A percentile compares a stretch with the other conserved stretches of the same genome.
Evolutionary conservation across 2,329 filamentous ascomycete genomes (phyloP).

Genomic region (Fusarium sp.): DNA sequence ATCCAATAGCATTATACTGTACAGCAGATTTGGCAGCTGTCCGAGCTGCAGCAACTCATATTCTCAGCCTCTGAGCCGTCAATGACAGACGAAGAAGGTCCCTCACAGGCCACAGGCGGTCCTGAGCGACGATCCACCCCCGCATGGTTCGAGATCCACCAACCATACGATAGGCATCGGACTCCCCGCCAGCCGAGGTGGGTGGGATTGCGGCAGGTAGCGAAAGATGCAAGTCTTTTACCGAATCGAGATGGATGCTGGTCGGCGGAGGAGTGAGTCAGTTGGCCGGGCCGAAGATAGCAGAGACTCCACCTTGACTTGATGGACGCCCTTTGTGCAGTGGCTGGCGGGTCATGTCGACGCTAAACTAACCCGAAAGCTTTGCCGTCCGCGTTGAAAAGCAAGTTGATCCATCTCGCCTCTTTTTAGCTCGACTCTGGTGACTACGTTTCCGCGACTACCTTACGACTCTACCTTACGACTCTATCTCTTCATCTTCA

Average conservation of each 20-base stretch:
- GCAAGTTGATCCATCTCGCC: conserved; percentile 22
- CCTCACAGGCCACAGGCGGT: conserved; percentile 19
- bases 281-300: conserved; percentile 22
- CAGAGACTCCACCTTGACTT: conserved; percentile 31
- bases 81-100: background rate
- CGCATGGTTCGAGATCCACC: conserved; percentile 34
- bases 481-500: conserved; percentile 5
- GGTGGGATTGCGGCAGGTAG: background rate
- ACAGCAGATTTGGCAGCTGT: conserved; percentile 7
- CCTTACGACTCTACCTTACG: conserved; percentile 7
- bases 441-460: conserved; percentile 23
- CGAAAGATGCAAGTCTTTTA: conserved; percentile 8
- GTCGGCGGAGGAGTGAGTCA: conserved; percentile 23
- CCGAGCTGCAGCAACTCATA: background rate
- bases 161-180: conserved; percentile 6
- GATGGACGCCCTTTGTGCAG: conserved; percentile 8
- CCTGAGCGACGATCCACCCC: conserved; percentile 39
- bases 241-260: conserved; percentile 8
- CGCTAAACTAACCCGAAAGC: conserved; percentile 27
- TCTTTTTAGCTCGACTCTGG: conserved; percentile 33
- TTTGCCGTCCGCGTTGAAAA: conserved; percentile 36
- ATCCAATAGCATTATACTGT: conserved; percentile 30
- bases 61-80: background rate
- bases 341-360: conserved; percentile 26
- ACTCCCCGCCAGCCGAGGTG: background rate